These are phyloP conservation scores for Trichoderma sp. DNA, from an alignment of 2,329 filamentous ascomycete genomes.

Conservation along the genomic window DNA sequence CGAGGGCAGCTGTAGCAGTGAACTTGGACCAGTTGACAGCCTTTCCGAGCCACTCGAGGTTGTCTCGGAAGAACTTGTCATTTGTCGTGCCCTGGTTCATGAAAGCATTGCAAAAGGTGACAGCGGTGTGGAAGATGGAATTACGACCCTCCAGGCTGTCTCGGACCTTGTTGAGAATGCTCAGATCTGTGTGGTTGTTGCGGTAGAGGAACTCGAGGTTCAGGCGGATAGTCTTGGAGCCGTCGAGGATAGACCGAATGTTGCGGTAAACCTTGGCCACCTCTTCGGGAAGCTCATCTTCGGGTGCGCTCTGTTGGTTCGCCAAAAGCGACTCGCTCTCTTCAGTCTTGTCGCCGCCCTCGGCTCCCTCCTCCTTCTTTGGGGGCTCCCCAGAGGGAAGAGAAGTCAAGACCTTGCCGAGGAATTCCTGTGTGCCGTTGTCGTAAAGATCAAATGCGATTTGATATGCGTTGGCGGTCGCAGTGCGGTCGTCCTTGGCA, in stretches of 20 bases:
- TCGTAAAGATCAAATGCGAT: conserved; percentile 98
- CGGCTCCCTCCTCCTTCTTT: conserved; percentile 43
- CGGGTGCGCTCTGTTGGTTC: conserved; percentile 56
- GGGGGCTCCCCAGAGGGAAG: conserved; percentile 60
- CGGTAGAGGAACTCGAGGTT: conserved; percentile 96
- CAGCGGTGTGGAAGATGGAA: conserved; percentile 96
- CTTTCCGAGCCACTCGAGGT: conserved; percentile 96
- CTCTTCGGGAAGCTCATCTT: conserved; percentile 54
- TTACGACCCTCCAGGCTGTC: conserved; percentile 95
- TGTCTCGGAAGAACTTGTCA: conserved; percentile 98
- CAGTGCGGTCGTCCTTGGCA: conserved; percentile 73
- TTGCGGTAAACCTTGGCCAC: conserved; percentile 61
- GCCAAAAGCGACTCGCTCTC: conserved; percentile 54
- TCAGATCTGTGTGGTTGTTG: conserved; percentile 89
- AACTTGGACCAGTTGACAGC: conserved; percentile 99
- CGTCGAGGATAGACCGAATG: conserved; percentile 72
- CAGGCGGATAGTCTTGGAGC: conserved; percentile 89
- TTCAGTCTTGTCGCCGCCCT: conserved; percentile 46
- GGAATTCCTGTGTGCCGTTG: conserved; percentile 96
- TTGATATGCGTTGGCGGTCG: conserved; percentile 87
- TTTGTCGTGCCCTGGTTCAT: conserved; percentile 99
- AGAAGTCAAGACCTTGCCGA: conserved; percentile 83
- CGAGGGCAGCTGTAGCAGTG: conserved; percentile 91
- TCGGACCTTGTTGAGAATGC: conserved; percentile 92
- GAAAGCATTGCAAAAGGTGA: conserved; percentile 97